Evolutionary conservation across 2,329 filamentous ascomycete genomes (phyloP).

Genomic region (Colletotrichum scovillei): DNA sequence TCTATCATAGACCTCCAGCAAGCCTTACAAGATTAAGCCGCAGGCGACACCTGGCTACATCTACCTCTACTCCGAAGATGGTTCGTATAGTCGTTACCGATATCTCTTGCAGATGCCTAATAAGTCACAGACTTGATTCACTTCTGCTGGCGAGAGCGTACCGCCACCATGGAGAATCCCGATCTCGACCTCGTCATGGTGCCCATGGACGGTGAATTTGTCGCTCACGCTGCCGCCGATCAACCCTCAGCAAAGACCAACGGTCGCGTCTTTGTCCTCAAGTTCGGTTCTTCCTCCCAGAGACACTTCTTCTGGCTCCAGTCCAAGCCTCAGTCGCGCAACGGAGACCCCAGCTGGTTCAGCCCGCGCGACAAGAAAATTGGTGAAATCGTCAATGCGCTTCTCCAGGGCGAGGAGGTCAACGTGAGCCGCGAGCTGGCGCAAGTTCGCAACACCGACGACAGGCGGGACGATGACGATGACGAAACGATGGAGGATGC

Average conservation of each 20-base stretch:
- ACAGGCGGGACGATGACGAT: slow-evolving; percentile 68
- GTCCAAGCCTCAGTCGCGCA: slow-evolving; percentile 81
- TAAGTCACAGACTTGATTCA: slow-evolving; percentile 79
- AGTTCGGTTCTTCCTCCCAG: slow-evolving; percentile 92
- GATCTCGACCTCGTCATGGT: slow-evolving; percentile 95
- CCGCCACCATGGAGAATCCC: slow-evolving; percentile 75
- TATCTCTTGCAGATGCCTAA: neutral
- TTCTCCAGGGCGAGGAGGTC: slow-evolving; percentile 91
- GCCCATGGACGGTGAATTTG: slow-evolving; percentile 87
- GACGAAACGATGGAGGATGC: slow-evolving; percentile 85
- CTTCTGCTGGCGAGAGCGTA: slow-evolving; percentile 95
- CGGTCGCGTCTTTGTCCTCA: slow-evolving; percentile 92
- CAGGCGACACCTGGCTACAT: slow-evolving; percentile 83
- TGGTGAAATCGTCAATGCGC: slow-evolving; percentile 84
- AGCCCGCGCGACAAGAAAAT: slow-evolving; percentile 88
- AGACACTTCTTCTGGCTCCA: slow-evolving; percentile 97
- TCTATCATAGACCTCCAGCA: slow-evolving; percentile 55
- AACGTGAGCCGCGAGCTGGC: slow-evolving; percentile 81
- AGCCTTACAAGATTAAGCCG: slow-evolving; percentile 79
- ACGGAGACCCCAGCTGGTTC: slow-evolving; percentile 79
- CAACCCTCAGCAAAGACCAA: slow-evolving; percentile 75
- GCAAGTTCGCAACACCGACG: slow-evolving; percentile 65
- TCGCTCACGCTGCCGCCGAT: slow-evolving; percentile 73
- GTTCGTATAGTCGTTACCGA: slow-evolving; percentile 53
- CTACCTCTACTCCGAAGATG: slow-evolving; percentile 94